These are phyloP conservation scores for Tricholoma flavovirens DNA, from an alignment of 768 basidiomycete genomes.

Conservation along the genomic window DNA sequence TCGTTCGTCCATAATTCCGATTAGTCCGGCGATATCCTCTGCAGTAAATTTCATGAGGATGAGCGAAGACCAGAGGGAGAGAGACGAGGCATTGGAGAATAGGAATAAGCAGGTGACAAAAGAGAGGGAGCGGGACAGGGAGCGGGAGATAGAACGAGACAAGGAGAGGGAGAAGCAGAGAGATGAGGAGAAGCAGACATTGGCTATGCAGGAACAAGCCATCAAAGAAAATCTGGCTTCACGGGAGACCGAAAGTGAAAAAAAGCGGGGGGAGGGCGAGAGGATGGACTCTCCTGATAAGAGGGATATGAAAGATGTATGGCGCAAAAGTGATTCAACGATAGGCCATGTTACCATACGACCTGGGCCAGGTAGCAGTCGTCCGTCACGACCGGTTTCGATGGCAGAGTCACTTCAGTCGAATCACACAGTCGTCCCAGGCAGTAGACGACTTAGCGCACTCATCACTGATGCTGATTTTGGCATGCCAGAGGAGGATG, in stretches of 20 bases:
- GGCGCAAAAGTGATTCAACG: slow-evolving; percentile 83
- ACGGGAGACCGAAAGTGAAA: neutral
- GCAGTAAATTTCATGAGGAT: slow-evolving; percentile 50
- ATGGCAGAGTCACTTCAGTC: slow-evolving; percentile 75
- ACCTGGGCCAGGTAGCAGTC: slow-evolving; percentile 40
- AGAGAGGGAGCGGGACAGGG: slow-evolving; percentile 8
- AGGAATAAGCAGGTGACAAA: slow-evolving; percentile 9
- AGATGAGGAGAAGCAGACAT: neutral
- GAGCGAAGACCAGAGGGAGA: slow-evolving; percentile 27
- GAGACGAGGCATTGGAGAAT: slow-evolving; percentile 7
- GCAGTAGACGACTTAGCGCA: slow-evolving; percentile 61
- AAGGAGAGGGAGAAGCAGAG: slow-evolving; percentile 4
- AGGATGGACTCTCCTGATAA: slow-evolving; percentile 16
- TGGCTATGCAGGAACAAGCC: neutral
- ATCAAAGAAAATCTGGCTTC: neutral
- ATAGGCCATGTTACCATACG: slow-evolving; percentile 71
- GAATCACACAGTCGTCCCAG: slow-evolving; percentile 63
- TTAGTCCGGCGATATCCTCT: slow-evolving; percentile 52
- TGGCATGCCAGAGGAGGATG: slow-evolving; percentile 53
- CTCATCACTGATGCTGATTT: slow-evolving; percentile 65
- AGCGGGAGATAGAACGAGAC: slow-evolving; percentile 12
- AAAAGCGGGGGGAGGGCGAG: slow-evolving; percentile 3
- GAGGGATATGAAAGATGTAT: slow-evolving; percentile 55
- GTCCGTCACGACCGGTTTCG: slow-evolving; percentile 67
- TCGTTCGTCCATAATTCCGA: slow-evolving; percentile 47